Base-by-base conservation (phyloP, 2,329 filamentous ascomycete genomes). In the Lachnellula subtilissima region DNA sequence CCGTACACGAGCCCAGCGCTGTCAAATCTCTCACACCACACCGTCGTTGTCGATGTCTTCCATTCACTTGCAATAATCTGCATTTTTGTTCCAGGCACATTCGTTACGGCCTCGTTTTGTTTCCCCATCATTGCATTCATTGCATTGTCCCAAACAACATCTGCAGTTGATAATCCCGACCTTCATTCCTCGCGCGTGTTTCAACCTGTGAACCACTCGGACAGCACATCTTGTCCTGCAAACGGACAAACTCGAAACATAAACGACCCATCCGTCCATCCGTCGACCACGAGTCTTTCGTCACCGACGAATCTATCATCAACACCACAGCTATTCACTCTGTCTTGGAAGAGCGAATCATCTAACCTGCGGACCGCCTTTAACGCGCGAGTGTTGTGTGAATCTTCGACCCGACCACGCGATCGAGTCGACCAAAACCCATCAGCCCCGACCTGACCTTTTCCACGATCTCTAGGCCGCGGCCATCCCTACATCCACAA, bases 101-200 rank as follows among this genome's bases (percentile, higher is more conserved):
- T 60, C 58, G 58, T 60, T 60, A 60, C 54, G 58, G 52, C 58
- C 58, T 54, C 51, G 19, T n/a, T 48, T 17, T 55, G 43, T 51
- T 32, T 37, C 47, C 22, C 22, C 22, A 22, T 22, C 22, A 22
- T 22, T 22, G 22, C 22, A 22, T 37, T 47, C 22, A 22, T 37
- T 47, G 28, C 15, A 17, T 32, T 22, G 23, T 9, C 25, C 15
- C 22, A n/a, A 5, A 22, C 43, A 23, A 22, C 50, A 52, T 32
- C 47, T 28, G 28, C 28, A 9, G 28, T 32, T 32, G 28, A 32
- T 48, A 40, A 36, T 28, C 49, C 36, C 22, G 39, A 28, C 36
- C 42, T 45, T 17, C 55, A 51, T 52, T 50, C 43, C 50, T 35
- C 48, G 49, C 54, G 52, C 52, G 51, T 50, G 52, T 55, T 51